A percentile compares a stretch with the other conserved stretches of the same genome.
These are phyloP conservation scores for Scenedesmus sp. DNA, from an alignment of 163 green algal genomes.

Conservation along the genomic window DNA sequence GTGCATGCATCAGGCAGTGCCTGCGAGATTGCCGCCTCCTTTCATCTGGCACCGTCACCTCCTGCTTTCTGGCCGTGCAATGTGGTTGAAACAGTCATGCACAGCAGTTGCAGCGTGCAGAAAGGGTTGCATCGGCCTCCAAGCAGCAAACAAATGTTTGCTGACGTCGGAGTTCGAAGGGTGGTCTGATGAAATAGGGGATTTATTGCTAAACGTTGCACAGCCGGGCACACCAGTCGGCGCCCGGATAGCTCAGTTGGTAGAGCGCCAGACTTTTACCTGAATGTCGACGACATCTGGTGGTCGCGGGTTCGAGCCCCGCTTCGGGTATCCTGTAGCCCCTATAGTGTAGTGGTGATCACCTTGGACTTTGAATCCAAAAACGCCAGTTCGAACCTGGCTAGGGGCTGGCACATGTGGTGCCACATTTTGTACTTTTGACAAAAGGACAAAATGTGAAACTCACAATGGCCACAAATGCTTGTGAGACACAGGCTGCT, in stretches of 20 bases:
- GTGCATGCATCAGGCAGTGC: too few relatives aligned
- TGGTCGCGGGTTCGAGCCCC: conserved; percentile 13
- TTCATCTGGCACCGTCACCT: too few relatives aligned
- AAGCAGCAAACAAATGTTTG: neutral
- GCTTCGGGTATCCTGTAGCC: neutral
- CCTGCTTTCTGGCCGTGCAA: too few relatives aligned
- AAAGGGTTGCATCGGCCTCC: too few relatives aligned
- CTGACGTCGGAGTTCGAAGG: neutral
- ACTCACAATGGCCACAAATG: too few relatives aligned
- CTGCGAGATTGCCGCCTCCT: too few relatives aligned
- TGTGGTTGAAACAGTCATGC: too few relatives aligned
- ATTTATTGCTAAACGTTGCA: neutral
- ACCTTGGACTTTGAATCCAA: conserved; percentile 37
- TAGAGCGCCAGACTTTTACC: conserved; percentile 15
- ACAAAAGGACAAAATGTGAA: too few relatives aligned
- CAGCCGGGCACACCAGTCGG: neutral
- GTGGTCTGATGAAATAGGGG: neutral
- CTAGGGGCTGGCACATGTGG: neutral
- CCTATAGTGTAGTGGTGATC: conserved; percentile 45
- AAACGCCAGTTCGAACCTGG: conserved; percentile 39
- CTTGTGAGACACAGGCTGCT: too few relatives aligned
- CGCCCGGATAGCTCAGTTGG: conserved; percentile 15
- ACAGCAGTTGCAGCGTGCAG: too few relatives aligned
- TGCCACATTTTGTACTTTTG: too few relatives aligned
- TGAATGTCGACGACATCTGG: neutral